Percentiles rank a stretch among this genome's conserved stretches.
Evolutionary conservation across 257 asterid species (phyloP).

Genomic region (Cinchona pubescens): DNA sequence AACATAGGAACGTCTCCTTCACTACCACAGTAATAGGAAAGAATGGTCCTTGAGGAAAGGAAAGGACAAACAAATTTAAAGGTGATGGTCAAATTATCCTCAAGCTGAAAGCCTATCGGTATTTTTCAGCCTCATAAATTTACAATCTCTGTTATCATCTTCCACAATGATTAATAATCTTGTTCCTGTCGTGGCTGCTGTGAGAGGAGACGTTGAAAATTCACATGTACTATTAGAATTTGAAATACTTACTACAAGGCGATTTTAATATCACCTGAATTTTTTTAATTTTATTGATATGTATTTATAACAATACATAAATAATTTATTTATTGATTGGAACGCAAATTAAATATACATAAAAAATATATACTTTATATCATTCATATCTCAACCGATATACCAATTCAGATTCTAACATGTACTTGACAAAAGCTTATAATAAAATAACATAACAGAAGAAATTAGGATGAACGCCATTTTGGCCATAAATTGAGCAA

Average conservation of each 20-base stretch:
- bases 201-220: neutral
- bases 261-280: too few species aligned
- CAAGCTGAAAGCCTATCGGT: neutral
- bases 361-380: too few species aligned
- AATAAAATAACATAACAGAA: neutral
- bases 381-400: too few species aligned
- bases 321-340: too few species aligned
- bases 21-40: neutral
- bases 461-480: too few species aligned
- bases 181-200: neutral
- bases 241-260: too few species aligned
- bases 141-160: neutral
- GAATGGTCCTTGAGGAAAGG: neutral
- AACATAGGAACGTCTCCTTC: neutral
- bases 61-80: conserved; percentile 15
- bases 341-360: too few species aligned
- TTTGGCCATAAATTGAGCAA: too few species aligned
- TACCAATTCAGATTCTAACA: too few species aligned
- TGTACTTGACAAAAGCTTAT: neutral
- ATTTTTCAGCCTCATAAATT: conserved; percentile 21
- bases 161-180: neutral
- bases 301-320: too few species aligned
- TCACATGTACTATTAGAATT: neutral
- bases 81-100: conserved; percentile 25
- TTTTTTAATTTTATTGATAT: too few species aligned